These are phyloP conservation scores for Phoma sp. DNA, from an alignment of 2,329 filamentous ascomycete genomes.

Conservation along the genomic window DNA sequence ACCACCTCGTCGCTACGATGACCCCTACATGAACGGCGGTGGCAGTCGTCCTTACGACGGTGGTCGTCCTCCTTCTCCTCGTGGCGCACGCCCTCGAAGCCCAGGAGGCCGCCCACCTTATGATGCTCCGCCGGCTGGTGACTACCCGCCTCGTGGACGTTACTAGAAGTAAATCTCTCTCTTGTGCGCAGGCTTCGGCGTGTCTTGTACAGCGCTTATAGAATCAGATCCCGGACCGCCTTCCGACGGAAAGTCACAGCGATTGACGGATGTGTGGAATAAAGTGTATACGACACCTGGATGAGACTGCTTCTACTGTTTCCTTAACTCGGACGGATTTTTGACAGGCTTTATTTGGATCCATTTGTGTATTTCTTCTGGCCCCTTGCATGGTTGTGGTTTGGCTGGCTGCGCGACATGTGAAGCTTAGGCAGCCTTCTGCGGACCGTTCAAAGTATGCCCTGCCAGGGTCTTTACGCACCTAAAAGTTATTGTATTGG, in stretches of 20 bases:
- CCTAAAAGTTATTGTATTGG: slow-evolving; percentile 7
- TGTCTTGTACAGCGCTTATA: slow-evolving; percentile 15
- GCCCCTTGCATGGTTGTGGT: slow-evolving; percentile 1
- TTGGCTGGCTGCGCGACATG: not conserved
- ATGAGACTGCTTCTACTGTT: slow-evolving; percentile 8
- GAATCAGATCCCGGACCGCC: slow-evolving; percentile 10
- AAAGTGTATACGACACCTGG: not conserved
- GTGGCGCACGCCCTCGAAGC: slow-evolving; percentile 50
- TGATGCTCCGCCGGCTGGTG: slow-evolving; percentile 45
- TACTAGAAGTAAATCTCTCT: slow-evolving; percentile 42
- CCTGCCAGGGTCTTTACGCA: not conserved
- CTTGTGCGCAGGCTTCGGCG: not conserved
- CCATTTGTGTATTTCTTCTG: slow-evolving; percentile 13
- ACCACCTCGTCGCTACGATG: slow-evolving; percentile 63
- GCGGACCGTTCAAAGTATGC: not conserved
- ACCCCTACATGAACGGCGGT: slow-evolving; percentile 67
- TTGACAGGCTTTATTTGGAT: slow-evolving; percentile 15
- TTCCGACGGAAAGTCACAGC: slow-evolving; percentile 8
- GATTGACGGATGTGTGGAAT: not conserved
- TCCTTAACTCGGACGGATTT: slow-evolving; percentile 9
- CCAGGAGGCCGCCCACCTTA: slow-evolving; percentile 69
- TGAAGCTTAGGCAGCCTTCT: slow-evolving; percentile 1
- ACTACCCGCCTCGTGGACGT: slow-evolving; percentile 53
- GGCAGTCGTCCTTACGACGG: slow-evolving; percentile 63
- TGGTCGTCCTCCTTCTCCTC: slow-evolving; percentile 52